These are phyloP conservation scores for Cudoniella acicularis DNA, from an alignment of 495 filamentous ascomycete species.

Conservation along the genomic window DNA sequence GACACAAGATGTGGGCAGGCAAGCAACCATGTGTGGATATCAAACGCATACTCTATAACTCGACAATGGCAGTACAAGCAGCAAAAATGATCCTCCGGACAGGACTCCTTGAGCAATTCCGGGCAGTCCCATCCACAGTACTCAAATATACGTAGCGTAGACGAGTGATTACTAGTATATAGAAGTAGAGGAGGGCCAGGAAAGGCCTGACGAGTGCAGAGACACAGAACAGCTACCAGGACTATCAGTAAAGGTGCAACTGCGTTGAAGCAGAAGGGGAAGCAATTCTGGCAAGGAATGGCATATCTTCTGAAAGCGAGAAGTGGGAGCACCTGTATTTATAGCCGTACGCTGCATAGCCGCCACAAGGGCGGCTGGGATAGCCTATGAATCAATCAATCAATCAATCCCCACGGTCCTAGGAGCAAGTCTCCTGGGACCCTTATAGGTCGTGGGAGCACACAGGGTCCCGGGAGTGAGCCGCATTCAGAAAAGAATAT, in stretches of 20 bases:
- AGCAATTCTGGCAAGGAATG: slow-evolving; percentile 8
- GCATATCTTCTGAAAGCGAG: slow-evolving; percentile 3
- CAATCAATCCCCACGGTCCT: too few relatives aligned
- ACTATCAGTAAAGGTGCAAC: background rate
- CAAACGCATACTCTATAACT: slow-evolving; percentile 26
- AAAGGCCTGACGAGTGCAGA: slow-evolving; percentile 21
- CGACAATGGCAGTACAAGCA: slow-evolving; percentile 29
- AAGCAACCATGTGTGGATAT: slow-evolving; percentile 16
- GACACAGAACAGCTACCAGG: slow-evolving; percentile 11
- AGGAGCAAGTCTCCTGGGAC: too few relatives aligned
- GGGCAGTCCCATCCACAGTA: slow-evolving; percentile 8
- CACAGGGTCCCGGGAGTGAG: too few relatives aligned
- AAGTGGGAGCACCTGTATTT: slow-evolving; percentile 25
- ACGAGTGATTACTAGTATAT: slow-evolving; percentile 4
- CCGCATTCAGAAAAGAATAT: too few relatives aligned
- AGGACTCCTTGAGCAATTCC: slow-evolving; percentile 29
- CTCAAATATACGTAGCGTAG: slow-evolving; percentile 12
- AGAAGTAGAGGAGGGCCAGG: slow-evolving; percentile 8
- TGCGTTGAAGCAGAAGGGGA: background rate
- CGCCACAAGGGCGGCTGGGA: slow-evolving; percentile 28
- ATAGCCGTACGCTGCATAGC: slow-evolving; percentile 26
- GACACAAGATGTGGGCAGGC: slow-evolving; percentile 27
- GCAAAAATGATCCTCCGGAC: slow-evolving; percentile 30
- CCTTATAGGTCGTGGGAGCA: too few relatives aligned
- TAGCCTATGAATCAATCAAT: slow-evolving; percentile 29